phyloP scores from a whole-genome alignment of 495 filamentous ascomycete species.

The Aspergillus homomorphus region DNA sequence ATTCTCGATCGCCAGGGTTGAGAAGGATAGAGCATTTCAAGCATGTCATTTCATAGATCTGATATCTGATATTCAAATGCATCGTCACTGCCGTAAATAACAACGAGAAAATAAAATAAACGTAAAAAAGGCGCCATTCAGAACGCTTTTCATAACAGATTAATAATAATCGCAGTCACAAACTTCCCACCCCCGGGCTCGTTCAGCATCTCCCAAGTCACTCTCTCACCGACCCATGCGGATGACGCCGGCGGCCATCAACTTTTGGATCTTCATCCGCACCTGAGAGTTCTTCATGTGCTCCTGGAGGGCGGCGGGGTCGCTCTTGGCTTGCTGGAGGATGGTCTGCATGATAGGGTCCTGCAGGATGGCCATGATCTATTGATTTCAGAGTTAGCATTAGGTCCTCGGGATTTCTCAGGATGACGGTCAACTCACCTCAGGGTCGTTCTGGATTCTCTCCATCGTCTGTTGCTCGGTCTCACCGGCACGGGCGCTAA shows the following conservation, averaged over 20 bases:
- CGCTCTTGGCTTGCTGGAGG: slow-evolving; percentile 89
- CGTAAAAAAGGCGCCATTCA: not conserved
- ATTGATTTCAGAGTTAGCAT: slow-evolving; percentile 30
- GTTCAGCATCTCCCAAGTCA: not conserved
- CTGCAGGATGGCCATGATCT: slow-evolving; percentile 88
- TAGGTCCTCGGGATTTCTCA: not conserved
- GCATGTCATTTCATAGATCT: not conserved
- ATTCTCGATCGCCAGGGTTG: no score
- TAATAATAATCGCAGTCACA: not conserved
- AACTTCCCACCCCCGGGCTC: not conserved
- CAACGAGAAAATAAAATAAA: not conserved
- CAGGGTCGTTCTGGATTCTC: slow-evolving; percentile 86
- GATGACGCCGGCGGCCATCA: slow-evolving; percentile 91
- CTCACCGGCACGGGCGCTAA: slow-evolving; percentile 83
- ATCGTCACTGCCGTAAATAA: slow-evolving; percentile 2
- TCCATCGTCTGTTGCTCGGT: slow-evolving; percentile 95
- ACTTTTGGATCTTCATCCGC: slow-evolving; percentile 81
- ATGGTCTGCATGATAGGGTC: slow-evolving; percentile 98
- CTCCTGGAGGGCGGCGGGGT: slow-evolving; percentile 87
- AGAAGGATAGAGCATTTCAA: not conserved
- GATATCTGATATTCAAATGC: not conserved
- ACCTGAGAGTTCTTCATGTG: slow-evolving; percentile 93
- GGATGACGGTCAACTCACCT: slow-evolving; percentile 56
- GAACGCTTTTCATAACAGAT: slow-evolving; percentile 2
- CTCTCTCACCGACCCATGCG: slow-evolving; percentile 59